Evolutionary conservation across 306 rosid genomes (phyloP).

Genomic region (Medicago truncatula): DNA sequence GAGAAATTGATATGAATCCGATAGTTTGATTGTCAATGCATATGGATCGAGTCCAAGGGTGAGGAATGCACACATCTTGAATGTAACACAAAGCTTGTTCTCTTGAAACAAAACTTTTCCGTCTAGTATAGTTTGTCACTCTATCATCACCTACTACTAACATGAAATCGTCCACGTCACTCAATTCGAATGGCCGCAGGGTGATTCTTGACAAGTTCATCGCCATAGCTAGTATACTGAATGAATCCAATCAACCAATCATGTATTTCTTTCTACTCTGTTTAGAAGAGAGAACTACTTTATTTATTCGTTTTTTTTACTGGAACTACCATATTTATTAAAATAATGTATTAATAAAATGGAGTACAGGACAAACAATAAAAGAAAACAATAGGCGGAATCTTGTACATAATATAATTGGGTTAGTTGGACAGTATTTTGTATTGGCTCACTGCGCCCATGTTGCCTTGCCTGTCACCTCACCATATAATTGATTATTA

Average conservation of each 20-base stretch:
- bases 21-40: constrained; percentile 56
- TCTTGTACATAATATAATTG: not conserved
- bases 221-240: not conserved
- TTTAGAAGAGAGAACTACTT: not conserved
- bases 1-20: constrained; percentile 51
- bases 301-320: not conserved
- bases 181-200: constrained; percentile 17
- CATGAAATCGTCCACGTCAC: constrained; percentile 62
- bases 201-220: constrained; percentile 1
- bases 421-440: not conserved
- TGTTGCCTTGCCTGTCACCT: not conserved
- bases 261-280: not conserved
- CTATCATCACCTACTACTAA: constrained; percentile 56
- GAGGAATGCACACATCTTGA: constrained; percentile 66
- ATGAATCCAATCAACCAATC: not conserved
- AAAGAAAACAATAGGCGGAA: not conserved
- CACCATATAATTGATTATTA: not conserved
- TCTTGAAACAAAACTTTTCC: constrained; percentile 52
- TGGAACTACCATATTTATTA: not conserved
- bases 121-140: constrained; percentile 42
- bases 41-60: constrained; percentile 64
- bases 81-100: constrained; percentile 63
- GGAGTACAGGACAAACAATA: not conserved
- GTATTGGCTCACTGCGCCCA: not conserved
- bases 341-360: not conserved